Base-by-base conservation (phyloP, 805 yeast species). In the Metschnikowia reukaufii region DNA sequence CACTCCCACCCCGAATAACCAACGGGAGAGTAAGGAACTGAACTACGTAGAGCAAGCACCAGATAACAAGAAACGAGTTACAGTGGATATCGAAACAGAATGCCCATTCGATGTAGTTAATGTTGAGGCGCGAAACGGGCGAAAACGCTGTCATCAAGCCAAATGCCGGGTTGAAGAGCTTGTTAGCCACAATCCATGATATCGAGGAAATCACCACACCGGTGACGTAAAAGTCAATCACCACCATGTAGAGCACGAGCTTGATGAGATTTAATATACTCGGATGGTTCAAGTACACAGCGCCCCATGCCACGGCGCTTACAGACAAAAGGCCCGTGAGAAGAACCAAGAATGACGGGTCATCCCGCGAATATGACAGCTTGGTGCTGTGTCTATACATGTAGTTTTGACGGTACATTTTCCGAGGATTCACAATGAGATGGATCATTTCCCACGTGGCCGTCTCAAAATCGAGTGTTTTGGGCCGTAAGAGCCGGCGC, bases 81-180 rank as follows among this genome's bases (percentile, higher is more conserved):
- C 96, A 88, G 67, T 91, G 97, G 21, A 90, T 84, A 60, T 90
- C 97, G 62, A 91, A 91, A 68, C 97, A 89, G 63, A 88, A 90
- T 1, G 92, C 90, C 97, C 97, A 91, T 62, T 91, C 97, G 44
- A 88, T 68, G 55, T 60, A 73, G 62, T 58, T 72, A 36, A 62
- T 58, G 48, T 61, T 67, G 47, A 45, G 50, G 18, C 43, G 27
- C 18, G 55, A 36, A 9, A 51, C 48, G 8, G 44, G 43, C 21
- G 53, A 39, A 20, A 55, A 30, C 29, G 51, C 52, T 12, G 48
- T 13, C 34, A 29, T 29, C 44, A 50, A 25, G 13, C 50, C 23
- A 45, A 54, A 52, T 21, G 35, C 45, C 15, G 57, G 55, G 52
- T 77, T 79, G 54, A 88, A 74, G 46, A 88, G 75, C 54, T 76